A percentile compares a stretch with the other conserved stretches of the same genome.
Evolutionary conservation across 2,329 filamentous ascomycete genomes (phyloP).

Genomic region (Phyllosticta capitalensis): DNA sequence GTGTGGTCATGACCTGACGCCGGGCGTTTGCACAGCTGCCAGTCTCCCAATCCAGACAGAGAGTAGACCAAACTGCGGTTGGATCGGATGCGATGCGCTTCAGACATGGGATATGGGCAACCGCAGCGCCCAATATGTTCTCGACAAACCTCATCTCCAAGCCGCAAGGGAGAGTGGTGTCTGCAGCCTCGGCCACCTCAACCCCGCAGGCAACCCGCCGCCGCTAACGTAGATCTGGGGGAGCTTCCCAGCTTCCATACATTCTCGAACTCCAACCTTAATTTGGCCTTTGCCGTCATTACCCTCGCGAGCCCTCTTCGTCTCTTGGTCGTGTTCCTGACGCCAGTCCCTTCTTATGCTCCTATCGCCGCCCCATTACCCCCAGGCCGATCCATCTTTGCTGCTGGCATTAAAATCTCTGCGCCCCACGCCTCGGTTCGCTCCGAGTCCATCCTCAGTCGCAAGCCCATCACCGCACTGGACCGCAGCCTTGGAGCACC

Average conservation of each 20-base stretch:
- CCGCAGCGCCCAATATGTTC: not conserved
- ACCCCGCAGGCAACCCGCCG: not conserved
- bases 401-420: not conserved
- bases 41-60: not conserved
- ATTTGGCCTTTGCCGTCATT: not conserved
- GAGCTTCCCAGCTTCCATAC: not conserved
- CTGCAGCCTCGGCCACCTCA: not conserved
- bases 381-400: no score
- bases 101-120: not conserved
- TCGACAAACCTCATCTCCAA: not conserved
- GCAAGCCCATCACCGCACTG: not conserved
- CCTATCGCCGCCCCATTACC: not conserved
- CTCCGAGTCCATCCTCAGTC: no score
- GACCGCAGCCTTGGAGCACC: not conserved
- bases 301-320: not conserved
- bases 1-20: constrained; percentile 7
- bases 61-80: no score
- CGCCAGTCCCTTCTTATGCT: not conserved
- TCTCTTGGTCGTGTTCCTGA: not conserved
- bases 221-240: not conserved
- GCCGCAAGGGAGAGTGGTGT: not conserved
- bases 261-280: not conserved
- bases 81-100: constrained; percentile 4
- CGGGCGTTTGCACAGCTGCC: not conserved
- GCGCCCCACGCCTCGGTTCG: not conserved